Percentiles rank a stretch among this genome's conserved stretches.
These are phyloP conservation scores for Aspergillus affinis DNA, from an alignment of 495 filamentous ascomycete genomes.

Conservation along the genomic window DNA sequence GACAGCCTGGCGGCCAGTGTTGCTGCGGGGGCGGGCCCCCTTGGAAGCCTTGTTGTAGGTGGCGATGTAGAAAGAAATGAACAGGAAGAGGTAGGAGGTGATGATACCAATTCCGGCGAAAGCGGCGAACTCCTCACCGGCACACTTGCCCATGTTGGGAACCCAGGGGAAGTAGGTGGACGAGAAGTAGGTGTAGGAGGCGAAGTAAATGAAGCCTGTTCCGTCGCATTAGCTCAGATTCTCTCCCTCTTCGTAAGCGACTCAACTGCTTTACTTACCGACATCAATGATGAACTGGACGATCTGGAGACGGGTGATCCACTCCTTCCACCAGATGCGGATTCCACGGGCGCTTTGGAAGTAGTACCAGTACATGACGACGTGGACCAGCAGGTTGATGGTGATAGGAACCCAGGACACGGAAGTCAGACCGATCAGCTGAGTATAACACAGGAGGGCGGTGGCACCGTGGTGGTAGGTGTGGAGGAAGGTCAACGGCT, in stretches of 20 bases:
- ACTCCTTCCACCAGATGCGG: constrained; percentile 63
- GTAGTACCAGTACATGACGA: constrained; percentile 71
- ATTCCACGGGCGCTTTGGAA: constrained; percentile 60
- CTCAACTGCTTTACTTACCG: constrained; percentile 33
- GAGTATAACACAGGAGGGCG: constrained; percentile 69
- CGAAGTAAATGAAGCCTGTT: constrained; percentile 87
- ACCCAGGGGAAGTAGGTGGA: constrained; percentile 86
- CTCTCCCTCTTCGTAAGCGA: neutral
- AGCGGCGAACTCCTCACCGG: constrained; percentile 96
- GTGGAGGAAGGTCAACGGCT: constrained; percentile 75
- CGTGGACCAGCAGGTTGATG: constrained; percentile 68
- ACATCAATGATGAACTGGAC: constrained; percentile 60
- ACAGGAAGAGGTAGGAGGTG: constrained; percentile 91
- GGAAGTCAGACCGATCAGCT: constrained; percentile 65
- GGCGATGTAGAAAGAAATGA: constrained; percentile 98
- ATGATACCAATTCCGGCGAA: constrained; percentile 90
- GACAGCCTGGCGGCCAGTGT: constrained; percentile 51
- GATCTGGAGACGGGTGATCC: constrained; percentile 59
- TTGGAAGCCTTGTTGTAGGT: constrained; percentile 91
- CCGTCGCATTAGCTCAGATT: constrained; percentile 12
- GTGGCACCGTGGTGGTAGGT: constrained; percentile 76
- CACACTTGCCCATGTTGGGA: constrained; percentile 80
- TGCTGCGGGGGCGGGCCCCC: constrained; percentile 49
- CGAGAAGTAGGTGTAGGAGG: constrained; percentile 93
- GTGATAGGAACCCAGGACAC: constrained; percentile 69